Base-by-base conservation (phyloP, 1,139 yeast genomes). In the Blastobotrys capitulatus region DNA sequence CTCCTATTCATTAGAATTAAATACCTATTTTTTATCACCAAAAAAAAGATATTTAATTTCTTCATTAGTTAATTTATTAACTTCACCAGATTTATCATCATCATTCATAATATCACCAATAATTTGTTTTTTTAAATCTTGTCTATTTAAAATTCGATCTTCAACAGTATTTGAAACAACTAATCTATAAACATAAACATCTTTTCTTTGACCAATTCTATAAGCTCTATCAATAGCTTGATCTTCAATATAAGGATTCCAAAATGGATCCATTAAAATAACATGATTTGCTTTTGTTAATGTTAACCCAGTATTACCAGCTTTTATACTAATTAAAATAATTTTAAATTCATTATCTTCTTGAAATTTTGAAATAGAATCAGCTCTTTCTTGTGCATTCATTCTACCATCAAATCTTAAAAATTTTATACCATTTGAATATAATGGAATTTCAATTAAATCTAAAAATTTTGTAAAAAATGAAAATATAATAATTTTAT, bases 181-280 rank as follows among this genome's bases (percentile, higher is more conserved):
- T 19, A 90, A 68, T 57, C 88, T 75, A 65, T 89, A 83, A 22
- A 90, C 87, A 56, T 67, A 72, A 13, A 90, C 97, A 40, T 82
- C 82, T 50, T 79, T 73, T 32, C 78, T 77, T 68, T 90, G 98
- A 6, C 97, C 96, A 57, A 90, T 86, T 66, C 98, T 78, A 68
- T 92, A 92, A 6, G 94, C 95, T 57, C 98, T 79, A 65, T 88
- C 97, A 78, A 86, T 88, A 0, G 97, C 97, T 68, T 90, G 97
- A 44, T 86, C 95, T 67, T 90, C 97, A 2, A 90, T 96, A 66
- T 77, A 90, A 1, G 97, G 97, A 62, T 90, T 90, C 97, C 97
- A 90, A 64, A 88, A 90, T 15, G 97, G 97, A 64, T 90, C 97
- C 74, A 87, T 77, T 13, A 90, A 77, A 46, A 90, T 79, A 10